phyloP scores from a whole-genome alignment of 164 flowering plant genomes.

The Warburgia ugandensis region DNA sequence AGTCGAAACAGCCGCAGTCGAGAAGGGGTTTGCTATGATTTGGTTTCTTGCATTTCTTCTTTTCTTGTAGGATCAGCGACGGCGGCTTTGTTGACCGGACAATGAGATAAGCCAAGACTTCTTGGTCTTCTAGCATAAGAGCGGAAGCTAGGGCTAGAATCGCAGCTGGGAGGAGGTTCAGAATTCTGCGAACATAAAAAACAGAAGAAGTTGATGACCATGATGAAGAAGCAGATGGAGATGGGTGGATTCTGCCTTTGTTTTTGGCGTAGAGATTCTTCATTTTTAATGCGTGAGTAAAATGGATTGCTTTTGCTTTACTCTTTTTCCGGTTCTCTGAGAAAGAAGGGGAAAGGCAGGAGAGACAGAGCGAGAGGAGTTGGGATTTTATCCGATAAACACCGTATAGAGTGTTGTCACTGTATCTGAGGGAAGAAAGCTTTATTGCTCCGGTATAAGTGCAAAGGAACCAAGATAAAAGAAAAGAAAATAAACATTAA shows the following conservation, averaged over 20 bases:
- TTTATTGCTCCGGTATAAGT: no score
- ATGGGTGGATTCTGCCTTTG: slow-evolving; percentile 73
- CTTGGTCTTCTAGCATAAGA: slow-evolving; percentile 53
- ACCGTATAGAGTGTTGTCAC: no score
- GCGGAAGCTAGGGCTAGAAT: slow-evolving; percentile 37
- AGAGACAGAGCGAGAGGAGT: no score
- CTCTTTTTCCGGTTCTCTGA: no score
- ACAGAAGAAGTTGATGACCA: slow-evolving; percentile 11
- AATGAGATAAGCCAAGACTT: slow-evolving; percentile 66
- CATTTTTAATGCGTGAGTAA: no score
- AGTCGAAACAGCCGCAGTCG: slow-evolving; percentile 71
- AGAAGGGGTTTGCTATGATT: slow-evolving; percentile 24
- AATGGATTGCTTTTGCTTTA: no score
- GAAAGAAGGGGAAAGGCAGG: no score
- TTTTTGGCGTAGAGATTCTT: slow-evolving; percentile 40
- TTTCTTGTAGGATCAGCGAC: slow-evolving; percentile 9
- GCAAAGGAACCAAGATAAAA: no score
- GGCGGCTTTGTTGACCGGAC: slow-evolving; percentile 36
- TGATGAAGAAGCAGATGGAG: slow-evolving; percentile 29
- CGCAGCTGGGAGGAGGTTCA: slow-evolving; percentile 57
- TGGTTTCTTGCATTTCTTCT: slow-evolving; percentile 27
- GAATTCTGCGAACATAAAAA: slow-evolving; percentile 4
- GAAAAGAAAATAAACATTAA: no score
- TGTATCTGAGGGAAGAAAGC: no score
- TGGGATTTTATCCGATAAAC: no score